A percentile compares a stretch with the other conserved stretches of the same genome.
phyloP scores from a whole-genome alignment of 768 basidiomycete genomes.

The Sporobolomyces roseus region DNA sequence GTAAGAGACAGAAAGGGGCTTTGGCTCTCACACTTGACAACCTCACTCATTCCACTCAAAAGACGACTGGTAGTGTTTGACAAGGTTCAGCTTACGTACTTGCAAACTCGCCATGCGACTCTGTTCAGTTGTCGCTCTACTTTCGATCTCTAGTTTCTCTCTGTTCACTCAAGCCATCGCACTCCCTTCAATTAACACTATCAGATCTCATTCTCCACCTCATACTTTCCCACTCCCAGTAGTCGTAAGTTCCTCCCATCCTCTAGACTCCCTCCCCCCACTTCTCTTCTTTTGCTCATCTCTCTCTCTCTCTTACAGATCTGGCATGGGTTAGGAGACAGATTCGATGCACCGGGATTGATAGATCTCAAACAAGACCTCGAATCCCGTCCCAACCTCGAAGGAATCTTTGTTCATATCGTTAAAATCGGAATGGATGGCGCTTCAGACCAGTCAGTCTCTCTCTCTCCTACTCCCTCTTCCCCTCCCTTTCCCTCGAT shows the following conservation, averaged over 20 bases:
- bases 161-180: too few species aligned
- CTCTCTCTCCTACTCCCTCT: conserved; percentile 22
- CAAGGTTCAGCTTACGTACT: too few species aligned
- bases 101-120: too few species aligned
- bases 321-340: conserved; percentile 54
- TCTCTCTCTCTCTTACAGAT: conserved; percentile 27
- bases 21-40: too few species aligned
- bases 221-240: neutral
- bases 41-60: too few species aligned
- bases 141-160: too few species aligned
- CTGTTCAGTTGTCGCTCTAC: too few species aligned
- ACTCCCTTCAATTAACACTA: too few species aligned
- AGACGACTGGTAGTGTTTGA: too few species aligned
- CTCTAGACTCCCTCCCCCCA: too few species aligned
- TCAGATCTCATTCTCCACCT: neutral
- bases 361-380: conserved; percentile 47
- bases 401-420: conserved; percentile 49
- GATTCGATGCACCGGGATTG: conserved; percentile 48
- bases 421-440: conserved; percentile 47
- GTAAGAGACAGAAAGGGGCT: too few species aligned
- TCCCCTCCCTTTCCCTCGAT: neutral
- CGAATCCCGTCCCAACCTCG: conserved; percentile 38
- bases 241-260: neutral
- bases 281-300: neutral
- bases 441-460: conserved; percentile 48